A percentile compares a stretch with the other conserved stretches of the same genome.
phyloP scores from a whole-genome alignment of 306 rosid species.

The Dicorynia guianensis region DNA sequence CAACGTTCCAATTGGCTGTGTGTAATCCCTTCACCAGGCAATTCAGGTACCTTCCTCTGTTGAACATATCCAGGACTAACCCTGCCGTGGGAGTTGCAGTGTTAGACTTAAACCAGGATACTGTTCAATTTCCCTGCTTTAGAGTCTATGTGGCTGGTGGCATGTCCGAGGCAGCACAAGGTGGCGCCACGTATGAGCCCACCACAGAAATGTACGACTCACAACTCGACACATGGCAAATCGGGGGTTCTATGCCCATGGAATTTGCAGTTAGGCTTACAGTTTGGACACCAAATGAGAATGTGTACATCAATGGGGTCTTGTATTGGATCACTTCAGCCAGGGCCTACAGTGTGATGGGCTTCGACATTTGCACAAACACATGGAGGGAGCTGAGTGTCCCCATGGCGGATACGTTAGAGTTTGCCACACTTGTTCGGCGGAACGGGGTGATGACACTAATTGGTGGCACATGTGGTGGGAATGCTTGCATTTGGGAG shows the following conservation, averaged over 20 bases:
- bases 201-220: constrained; percentile 76
- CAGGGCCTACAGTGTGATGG: constrained; percentile 66
- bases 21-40: constrained; percentile 77
- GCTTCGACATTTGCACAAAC: constrained; percentile 47
- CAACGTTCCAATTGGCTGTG: constrained; percentile 48
- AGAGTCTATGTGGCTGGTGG: constrained; percentile 64
- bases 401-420: constrained; percentile 58
- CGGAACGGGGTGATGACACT: constrained; percentile 54
- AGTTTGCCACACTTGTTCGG: constrained; percentile 65
- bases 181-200: constrained; percentile 56
- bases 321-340: constrained; percentile 87
- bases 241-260: constrained; percentile 58
- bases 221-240: constrained; percentile 43
- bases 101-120: no score
- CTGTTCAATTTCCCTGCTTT: constrained; percentile 8
- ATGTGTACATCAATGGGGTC: constrained; percentile 50
- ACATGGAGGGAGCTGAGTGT: constrained; percentile 67
- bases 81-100: constrained; percentile 54
- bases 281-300: constrained; percentile 82
- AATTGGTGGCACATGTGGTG: constrained; percentile 53
- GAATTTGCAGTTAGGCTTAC: constrained; percentile 80
- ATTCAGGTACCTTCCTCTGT: constrained; percentile 54
- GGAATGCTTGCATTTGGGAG: constrained; percentile 64
- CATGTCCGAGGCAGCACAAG: constrained; percentile 19
- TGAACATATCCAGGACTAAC: constrained; percentile 65